These are phyloP conservation scores for Lasiosphaeria hispida DNA, from an alignment of 495 filamentous ascomycete genomes.

Conservation along the genomic window DNA sequence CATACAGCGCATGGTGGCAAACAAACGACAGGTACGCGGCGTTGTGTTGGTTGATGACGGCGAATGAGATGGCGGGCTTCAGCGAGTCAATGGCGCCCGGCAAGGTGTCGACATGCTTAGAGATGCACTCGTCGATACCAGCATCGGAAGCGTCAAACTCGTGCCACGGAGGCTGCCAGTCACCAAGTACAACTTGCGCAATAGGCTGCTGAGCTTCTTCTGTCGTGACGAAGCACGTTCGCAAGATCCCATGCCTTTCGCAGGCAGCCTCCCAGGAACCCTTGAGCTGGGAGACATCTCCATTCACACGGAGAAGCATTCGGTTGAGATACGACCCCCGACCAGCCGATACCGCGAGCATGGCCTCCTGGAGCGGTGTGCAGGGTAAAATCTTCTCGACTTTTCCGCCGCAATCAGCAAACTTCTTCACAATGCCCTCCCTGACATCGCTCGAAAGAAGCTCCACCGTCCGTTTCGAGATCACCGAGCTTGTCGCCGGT, in stretches of 20 bases:
- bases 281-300: constrained; percentile 25
- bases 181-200: constrained; percentile 56
- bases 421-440: constrained; percentile 29
- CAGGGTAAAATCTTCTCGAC: constrained; percentile 66
- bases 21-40: constrained; percentile 54
- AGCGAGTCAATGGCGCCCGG: constrained; percentile 31
- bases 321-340: constrained; percentile 42
- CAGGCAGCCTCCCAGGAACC: constrained; percentile 51
- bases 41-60: constrained; percentile 22
- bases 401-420: constrained; percentile 30
- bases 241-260: constrained; percentile 59
- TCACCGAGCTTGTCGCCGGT: neutral
- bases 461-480: constrained; percentile 3
- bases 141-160: constrained; percentile 16
- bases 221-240: constrained; percentile 61
- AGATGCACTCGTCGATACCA: constrained; percentile 24
- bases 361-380: constrained; percentile 78
- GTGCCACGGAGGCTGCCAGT: constrained; percentile 33
- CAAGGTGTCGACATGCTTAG: constrained; percentile 24
- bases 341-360: constrained; percentile 58
- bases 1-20: constrained; percentile 77
- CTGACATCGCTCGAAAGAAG: constrained; percentile 40
- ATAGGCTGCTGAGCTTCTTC: constrained; percentile 48
- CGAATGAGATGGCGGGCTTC: constrained; percentile 39
- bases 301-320: constrained; percentile 38